Evolutionary conservation across 2,329 filamentous ascomycete species (phyloP), one percentile per base, ranked within the genome.

Genomic region (Cercospora nicotianae): DNA sequence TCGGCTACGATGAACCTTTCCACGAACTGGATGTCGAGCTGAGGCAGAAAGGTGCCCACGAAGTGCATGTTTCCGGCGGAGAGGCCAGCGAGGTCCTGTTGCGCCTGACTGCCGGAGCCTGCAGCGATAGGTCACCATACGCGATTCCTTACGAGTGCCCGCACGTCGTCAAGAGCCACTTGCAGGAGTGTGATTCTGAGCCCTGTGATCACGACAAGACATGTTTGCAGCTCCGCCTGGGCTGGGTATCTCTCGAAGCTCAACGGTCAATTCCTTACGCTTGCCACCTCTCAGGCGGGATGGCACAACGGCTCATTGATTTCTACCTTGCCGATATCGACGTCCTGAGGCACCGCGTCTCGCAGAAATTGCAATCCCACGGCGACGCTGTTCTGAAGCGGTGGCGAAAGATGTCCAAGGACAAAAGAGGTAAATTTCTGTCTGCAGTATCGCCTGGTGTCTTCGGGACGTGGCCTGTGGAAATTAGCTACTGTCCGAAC

Each of bases 341-440:
- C n/a, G n/a, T n/a, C n/a, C n/a, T n/a, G n/a, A 67, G 3, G 12
- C 28, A 12, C 26, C 64, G 13, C 5, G 16, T 64, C 6, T 26
- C 53, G 6, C n/a, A 13, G 10, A 63, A 13, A 26, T 16, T 67
- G 13, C 28, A n/a, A 3, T 33, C 39, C 1, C 42, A 67, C 20
- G 60, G 53, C 2, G 65, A 67, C 36, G 3, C 59, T 6, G 30
- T 67, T 18, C 13, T 67, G 7, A 53, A 8, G 12, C 55, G 39
- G 20, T 67, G 65, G 65, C 39, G 20, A 12, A 67, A 64, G 13
- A 63, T 59, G 60, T 59, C 48, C 20, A 31, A 60, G 23, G 65
- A 60, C 10, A 64, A 67, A 30, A 26, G 60, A 5, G 65, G 48
- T 2, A 16, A 3, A 3, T 9, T 67, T 1, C 51, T 67, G 23